A percentile compares a stretch with the other conserved stretches of the same genome.
Conservation (phyloP, 805 yeast species). For the Saccharomycopsis fermentans region DNA sequence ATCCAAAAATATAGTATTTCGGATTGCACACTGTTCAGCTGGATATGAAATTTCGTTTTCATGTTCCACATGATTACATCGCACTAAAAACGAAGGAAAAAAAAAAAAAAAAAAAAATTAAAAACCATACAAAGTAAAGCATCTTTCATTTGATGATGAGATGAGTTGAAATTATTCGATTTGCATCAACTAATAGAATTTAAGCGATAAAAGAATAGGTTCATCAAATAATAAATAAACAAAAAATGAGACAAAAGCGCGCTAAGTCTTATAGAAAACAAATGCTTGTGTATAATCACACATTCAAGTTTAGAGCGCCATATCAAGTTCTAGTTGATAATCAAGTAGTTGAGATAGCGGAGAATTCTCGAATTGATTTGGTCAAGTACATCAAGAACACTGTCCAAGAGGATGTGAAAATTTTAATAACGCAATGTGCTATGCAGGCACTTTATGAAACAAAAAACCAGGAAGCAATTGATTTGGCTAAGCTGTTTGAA, state of each 20-base stretch:
- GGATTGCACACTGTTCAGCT: no score
- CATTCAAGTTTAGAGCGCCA: conserved; percentile 90
- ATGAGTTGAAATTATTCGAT: no score
- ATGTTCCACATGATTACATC: no score
- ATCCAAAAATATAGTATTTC: no score
- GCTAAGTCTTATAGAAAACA: conserved; percentile 92
- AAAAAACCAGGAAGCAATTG: conserved; percentile 66
- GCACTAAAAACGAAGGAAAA: no score
- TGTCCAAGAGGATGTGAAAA: conserved; percentile 75
- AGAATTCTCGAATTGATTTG: conserved; percentile 63
- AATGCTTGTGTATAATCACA: conserved; percentile 71
- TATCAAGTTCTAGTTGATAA: conserved; percentile 86
- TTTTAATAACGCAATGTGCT: conserved; percentile 88
- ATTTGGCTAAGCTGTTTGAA: conserved; percentile 72
- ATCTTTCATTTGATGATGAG: no score
- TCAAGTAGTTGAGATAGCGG: conserved; percentile 57
- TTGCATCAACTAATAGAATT: neutral
- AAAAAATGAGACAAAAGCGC: conserved; percentile 86
- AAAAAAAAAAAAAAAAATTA: no score
- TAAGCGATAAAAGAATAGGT: neutral
- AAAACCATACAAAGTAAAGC: no score
- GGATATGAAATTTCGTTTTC: no score
- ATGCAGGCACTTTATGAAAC: conserved; percentile 74
- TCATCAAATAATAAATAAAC: conserved; percentile 9
- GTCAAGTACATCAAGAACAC: conserved; percentile 72